Base-by-base conservation (phyloP, 257 asterid genomes). In the Gardenia jasminoides region DNA sequence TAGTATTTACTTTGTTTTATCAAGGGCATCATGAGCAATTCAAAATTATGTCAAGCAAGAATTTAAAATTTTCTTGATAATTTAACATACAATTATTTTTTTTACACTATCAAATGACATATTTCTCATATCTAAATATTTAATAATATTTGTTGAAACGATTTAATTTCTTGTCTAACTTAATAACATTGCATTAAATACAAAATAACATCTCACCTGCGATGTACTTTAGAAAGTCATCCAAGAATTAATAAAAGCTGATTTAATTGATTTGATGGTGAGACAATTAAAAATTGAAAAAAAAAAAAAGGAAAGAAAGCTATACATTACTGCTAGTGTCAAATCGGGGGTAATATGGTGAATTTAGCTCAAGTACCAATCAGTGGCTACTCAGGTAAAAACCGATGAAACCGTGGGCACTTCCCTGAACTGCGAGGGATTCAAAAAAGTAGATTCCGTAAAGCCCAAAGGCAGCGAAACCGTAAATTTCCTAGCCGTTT, bases 401-500 rank as follows among this genome's bases (percentile, higher is more conserved):
- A 26, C 17, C 0, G 8, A 24, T 44, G 58, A 77, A 31, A 31
- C 16, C 31, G 19, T 19, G 68, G 78, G 61, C 44, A 70, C 39
- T 59, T 62, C 17, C 7, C 3, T 41, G 17, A 7, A 3, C n/a
- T 5, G 7, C 69, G 62, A 31, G 78, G 30, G 58, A 43, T 81
- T 81, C 81, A 59, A 71, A 84, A 79, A 67, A 44, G 75, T 39
- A 20, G 64, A 62, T 58, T 67, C 72, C 41, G 44, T 54, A 65
- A 67, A 66, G 64, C 31, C 61, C 77, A 28, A 36, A 71, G 6
- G 24, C 48, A 59, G 44, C 56, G 64, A 62, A 69, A 74, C 41
- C 30, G 70, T 70, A 15, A 67, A 67, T 67, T 71, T 79, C 17
- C 65, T 72, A 73, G 82, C 85, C 85, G 82, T 85, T 82, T 76